Base-by-base conservation (phyloP, 768 basidiomycete species). In the Peribolospora kevripleyi region DNA sequence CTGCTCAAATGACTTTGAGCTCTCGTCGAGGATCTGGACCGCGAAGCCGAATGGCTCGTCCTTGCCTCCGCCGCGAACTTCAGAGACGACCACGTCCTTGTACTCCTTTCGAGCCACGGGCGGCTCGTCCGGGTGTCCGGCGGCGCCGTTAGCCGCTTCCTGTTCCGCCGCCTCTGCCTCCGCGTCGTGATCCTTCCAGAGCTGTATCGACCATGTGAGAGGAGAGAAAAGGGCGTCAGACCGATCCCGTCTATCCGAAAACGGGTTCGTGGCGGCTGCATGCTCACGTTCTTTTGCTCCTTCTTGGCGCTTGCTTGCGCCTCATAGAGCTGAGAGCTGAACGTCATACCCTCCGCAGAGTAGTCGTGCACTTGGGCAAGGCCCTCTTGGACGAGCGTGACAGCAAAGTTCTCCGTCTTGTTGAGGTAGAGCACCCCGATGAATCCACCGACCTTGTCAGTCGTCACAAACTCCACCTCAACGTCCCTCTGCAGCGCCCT, bases 391-490 rank as follows among this genome's bases (percentile, higher is more conserved):
- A 80, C 78, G 37, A 98, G 74, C n/a, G 77, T 68, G 45, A 88
- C 71, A 2, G 88, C 93, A 46, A 74, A 82, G 66, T 93, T 97
- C 60, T 84, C 81, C 1, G 74, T 78, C 65, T 86, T 91, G 68
- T 82, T 82, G 61, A 82, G 55, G 67, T 81, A 90, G 37, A 54
- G 42, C 2, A 52, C 14, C 11, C 54, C 90, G 60, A 95, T 90
- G 68, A 91, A 95, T 3, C 93, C 93, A 45, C 91, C 91, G 4
- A 82, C 80, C 68, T 93, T 95, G 71, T 98, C 91, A 11, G 81
- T 76, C 11, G 75, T 75, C 56, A 91, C 85, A 49, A 95, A 79
- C 61, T 85, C 82, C 57, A 97, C 79, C 66, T 98, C 91, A 5
- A 86, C 79, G 63, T 98, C 91, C 39, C 91, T 78, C 66, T 98